phyloP scores from a whole-genome alignment of 768 basidiomycete genomes.

The Cystofilobasidium ferigula region DNA sequence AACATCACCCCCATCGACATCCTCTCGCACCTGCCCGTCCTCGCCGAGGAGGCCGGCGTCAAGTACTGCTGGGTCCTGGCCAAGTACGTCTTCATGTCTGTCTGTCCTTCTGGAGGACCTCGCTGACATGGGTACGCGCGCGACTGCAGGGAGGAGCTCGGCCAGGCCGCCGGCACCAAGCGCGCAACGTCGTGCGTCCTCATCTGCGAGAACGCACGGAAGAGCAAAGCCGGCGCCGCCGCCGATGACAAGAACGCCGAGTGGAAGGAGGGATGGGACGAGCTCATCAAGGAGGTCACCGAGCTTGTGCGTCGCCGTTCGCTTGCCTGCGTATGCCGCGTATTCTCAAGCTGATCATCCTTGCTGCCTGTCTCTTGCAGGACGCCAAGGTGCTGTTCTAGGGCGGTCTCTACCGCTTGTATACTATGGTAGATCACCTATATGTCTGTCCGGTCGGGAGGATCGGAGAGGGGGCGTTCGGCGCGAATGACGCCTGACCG shows the following conservation, averaged over 20 bases:
- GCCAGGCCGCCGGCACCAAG: constrained; percentile 90
- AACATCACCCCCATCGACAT: constrained; percentile 99
- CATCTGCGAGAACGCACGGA: constrained; percentile 63
- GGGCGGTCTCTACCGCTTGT: no score
- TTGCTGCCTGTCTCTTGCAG: no score
- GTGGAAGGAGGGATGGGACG: constrained; percentile 73
- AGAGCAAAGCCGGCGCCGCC: constrained; percentile 44
- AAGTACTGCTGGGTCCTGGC: constrained; percentile 39
- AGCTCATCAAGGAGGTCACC: constrained; percentile 74
- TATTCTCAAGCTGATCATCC: no score
- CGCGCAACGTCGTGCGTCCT: constrained; percentile 97
- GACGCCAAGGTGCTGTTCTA: no score
- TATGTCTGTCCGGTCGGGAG: no score
- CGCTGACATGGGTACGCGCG: no score
- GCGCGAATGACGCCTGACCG: no score
- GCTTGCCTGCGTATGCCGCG: no score
- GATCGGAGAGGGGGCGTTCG: no score
- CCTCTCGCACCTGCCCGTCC: constrained; percentile 86
- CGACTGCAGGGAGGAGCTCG: constrained; percentile 80
- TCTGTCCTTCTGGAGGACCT: no score
- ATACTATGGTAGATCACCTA: no score
- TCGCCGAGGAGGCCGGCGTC: constrained; percentile 73
- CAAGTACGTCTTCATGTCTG: constrained; percentile 31
- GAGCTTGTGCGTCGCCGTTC: constrained; percentile 43
- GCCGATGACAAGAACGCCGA: constrained; percentile 48